These are phyloP conservation scores for Cyclotella cryptica DNA, from an alignment of 108 stramenopile genomes.

Conservation along the genomic window DNA sequence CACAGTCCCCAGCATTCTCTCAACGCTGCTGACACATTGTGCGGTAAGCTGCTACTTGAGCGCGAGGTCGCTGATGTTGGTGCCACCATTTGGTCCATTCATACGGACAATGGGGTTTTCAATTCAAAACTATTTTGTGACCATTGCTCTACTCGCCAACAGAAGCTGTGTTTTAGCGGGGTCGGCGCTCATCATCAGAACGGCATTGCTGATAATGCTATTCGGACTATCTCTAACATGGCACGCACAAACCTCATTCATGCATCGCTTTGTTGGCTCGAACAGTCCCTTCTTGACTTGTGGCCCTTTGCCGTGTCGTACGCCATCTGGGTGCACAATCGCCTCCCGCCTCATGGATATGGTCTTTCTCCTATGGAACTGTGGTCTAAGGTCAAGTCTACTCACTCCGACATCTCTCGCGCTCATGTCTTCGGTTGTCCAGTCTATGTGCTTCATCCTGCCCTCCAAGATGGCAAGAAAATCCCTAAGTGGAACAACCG, in stretches of 20 bases:
- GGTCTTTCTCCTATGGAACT: slow-evolving; percentile 41
- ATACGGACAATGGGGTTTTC: slow-evolving; percentile 28
- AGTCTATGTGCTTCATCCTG: slow-evolving; percentile 61
- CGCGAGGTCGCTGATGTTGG: neutral
- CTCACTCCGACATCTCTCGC: slow-evolving; percentile 25
- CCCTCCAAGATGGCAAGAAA: slow-evolving; percentile 69
- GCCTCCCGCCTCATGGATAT: slow-evolving; percentile 33
- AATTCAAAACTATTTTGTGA: neutral
- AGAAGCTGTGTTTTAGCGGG: slow-evolving; percentile 22
- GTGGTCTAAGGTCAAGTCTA: neutral
- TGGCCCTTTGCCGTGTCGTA: slow-evolving; percentile 60
- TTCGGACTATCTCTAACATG: slow-evolving; percentile 6
- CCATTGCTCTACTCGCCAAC: slow-evolving; percentile 6
- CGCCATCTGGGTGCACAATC: slow-evolving; percentile 29
- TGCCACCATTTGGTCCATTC: slow-evolving; percentile 5
- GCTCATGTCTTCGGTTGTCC: slow-evolving; percentile 65
- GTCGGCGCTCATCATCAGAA: slow-evolving; percentile 57
- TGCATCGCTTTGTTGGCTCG: slow-evolving; percentile 47
- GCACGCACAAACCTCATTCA: slow-evolving; percentile 55
- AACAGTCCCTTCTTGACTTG: slow-evolving; percentile 14
- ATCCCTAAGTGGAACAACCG: slow-evolving; percentile 63
- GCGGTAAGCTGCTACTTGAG: slow-evolving; percentile 26
- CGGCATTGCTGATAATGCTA: slow-evolving; percentile 47
- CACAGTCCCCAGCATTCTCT: neutral
- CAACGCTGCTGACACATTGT: slow-evolving; percentile 42